These are phyloP conservation scores for Candida wancherniae DNA, from an alignment of 805 yeast genomes.

Conservation along the genomic window DNA sequence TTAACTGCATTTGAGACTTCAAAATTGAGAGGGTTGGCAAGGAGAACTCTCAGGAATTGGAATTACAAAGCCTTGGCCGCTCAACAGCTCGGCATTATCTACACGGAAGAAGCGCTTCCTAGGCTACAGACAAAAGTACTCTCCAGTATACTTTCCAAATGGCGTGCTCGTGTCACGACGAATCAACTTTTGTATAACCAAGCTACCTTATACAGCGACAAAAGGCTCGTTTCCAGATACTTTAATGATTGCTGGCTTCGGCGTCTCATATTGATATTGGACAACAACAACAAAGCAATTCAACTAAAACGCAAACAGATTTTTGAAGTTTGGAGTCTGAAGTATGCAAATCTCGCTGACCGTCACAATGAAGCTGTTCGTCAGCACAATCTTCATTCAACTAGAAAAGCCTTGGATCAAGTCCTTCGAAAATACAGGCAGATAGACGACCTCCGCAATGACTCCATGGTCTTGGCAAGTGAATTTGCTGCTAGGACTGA, in stretches of 20 bases:
- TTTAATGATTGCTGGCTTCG: constrained; percentile 10
- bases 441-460: no score
- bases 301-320: constrained; percentile 11
- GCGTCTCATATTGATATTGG: constrained; percentile 14
- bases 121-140: background rate
- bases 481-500: no score
- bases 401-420: no score
- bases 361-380: no score
- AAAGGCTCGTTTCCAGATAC: constrained; percentile 7
- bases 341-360: no score
- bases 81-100: constrained; percentile 13
- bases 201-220: constrained; percentile 12
- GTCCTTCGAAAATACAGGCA: no score
- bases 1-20: constrained; percentile 19
- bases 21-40: constrained; percentile 2
- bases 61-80: constrained; percentile 11
- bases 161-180: constrained; percentile 12
- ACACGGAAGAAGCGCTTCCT: constrained; percentile 8
- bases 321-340: constrained; percentile 8
- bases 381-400: no score
- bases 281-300: constrained; percentile 2
- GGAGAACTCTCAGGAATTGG: constrained; percentile 20
- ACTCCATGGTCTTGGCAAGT: no score
- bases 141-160: constrained; percentile 6
- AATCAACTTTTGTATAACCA: constrained; percentile 9